Conservation (phyloP, 208 protist genomes). For the Trypanosoma conorhini region DNA sequence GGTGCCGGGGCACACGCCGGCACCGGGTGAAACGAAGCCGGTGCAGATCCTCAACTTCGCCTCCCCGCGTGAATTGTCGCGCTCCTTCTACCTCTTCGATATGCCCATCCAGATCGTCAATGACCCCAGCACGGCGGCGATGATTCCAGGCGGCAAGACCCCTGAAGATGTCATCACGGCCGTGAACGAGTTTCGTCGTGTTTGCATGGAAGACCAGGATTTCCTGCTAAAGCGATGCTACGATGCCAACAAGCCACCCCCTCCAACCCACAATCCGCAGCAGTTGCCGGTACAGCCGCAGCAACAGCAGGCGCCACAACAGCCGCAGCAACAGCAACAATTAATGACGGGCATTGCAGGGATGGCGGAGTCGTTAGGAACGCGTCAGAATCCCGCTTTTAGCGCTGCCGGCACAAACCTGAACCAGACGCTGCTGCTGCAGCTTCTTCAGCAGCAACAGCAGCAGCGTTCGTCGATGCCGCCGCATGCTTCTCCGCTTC, state of each 20-base stretch:
- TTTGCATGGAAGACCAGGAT: constrained; percentile 59
- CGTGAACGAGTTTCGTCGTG: constrained; percentile 79
- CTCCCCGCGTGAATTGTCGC: constrained; percentile 69
- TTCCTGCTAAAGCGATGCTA: constrained; percentile 77
- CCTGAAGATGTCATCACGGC: constrained; percentile 67
- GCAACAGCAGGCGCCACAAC: constrained; percentile 23
- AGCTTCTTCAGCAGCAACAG: constrained; percentile 26
- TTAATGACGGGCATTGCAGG: neutral
- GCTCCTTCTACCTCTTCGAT: constrained; percentile 89
- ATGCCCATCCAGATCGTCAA: constrained; percentile 72
- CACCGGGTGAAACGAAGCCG: constrained; percentile 48
- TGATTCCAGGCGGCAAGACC: constrained; percentile 71
- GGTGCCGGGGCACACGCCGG: constrained; percentile 77
- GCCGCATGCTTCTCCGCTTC: constrained; percentile 16
- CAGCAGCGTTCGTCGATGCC: constrained; percentile 13
- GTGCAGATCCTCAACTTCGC: constrained; percentile 70
- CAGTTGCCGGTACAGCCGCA: constrained; percentile 32
- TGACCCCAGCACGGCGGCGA: constrained; percentile 43
- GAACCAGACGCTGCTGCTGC: constrained; percentile 17
- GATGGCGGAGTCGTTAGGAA: constrained; percentile 11
- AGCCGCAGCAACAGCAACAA: constrained; percentile 26
- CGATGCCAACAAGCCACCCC: constrained; percentile 41
- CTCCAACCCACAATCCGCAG: constrained; percentile 22
- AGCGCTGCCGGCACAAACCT: constrained; percentile 2
- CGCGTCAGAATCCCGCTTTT: constrained; percentile 5